A percentile compares a stretch with the other conserved stretches of the same genome.
phyloP scores from a whole-genome alignment of 2,329 filamentous ascomycete species.

The Beauveria pseudobassiana region DNA sequence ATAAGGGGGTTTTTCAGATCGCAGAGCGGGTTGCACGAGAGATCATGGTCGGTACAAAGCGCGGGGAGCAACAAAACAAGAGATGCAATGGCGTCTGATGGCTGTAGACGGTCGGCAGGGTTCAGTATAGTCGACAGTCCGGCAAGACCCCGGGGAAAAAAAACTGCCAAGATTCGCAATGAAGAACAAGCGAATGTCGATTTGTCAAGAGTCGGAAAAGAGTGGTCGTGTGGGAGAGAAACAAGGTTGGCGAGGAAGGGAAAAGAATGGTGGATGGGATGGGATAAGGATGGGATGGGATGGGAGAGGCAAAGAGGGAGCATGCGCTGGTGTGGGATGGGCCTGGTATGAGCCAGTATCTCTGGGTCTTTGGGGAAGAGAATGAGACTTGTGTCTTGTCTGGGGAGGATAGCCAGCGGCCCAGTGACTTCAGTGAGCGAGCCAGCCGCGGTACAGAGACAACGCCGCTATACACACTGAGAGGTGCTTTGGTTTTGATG shows the following conservation, averaged over 20 bases:
- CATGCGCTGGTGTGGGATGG: neutral
- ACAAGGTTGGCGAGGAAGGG: constrained; percentile 2
- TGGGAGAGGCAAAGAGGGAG: neutral
- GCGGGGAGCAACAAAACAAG: neutral
- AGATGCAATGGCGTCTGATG: neutral
- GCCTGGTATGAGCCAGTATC: neutral
- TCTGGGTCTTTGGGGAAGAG: neutral
- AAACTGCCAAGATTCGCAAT: neutral
- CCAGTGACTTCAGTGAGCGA: neutral
- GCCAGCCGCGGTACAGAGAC: neutral
- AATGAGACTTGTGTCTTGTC: neutral
- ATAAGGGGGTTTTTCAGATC: constrained; percentile 3
- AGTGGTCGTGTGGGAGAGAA: neutral
- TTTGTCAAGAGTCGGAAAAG: neutral
- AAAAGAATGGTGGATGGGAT: constrained; percentile 1
- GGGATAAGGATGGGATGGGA: neutral
- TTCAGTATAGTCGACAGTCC: neutral
- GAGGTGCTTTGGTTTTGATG: neutral
- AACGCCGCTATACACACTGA: neutral
- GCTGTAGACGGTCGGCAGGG: neutral
- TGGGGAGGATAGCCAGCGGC: neutral
- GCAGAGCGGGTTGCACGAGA: neutral
- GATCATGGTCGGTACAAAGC: neutral
- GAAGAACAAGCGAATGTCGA: neutral
- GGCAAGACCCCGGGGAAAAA: neutral